Conservation (phyloP, 2,329 filamentous ascomycete genomes). For the Fusarium mangiferae region DNA sequence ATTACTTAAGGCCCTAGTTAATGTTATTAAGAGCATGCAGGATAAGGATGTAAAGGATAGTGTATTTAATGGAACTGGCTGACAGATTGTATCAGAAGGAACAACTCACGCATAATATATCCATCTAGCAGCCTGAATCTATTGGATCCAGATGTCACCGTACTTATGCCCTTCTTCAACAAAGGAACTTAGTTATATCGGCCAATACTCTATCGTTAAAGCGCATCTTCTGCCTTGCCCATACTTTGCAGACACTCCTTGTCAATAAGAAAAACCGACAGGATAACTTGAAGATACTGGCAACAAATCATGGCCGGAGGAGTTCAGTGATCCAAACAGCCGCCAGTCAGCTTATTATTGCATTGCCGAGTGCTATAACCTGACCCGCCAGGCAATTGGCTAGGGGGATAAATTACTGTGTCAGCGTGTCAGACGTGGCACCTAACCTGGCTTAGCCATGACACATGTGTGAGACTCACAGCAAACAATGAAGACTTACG, state of each 20-base stretch:
- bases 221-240: neutral
- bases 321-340: neutral
- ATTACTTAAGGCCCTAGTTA: no score
- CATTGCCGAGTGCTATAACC: neutral
- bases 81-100: no score
- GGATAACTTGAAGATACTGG: no score
- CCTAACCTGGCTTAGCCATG: neutral
- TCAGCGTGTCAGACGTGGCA: neutral
- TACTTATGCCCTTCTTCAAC: no score
- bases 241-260: neutral
- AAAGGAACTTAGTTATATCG: neutral
- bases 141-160: neutral
- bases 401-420: neutral
- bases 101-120: neutral
- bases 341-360: conserved; percentile 12
- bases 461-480: neutral
- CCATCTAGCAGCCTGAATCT: rapidly evolving
- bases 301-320: no score
- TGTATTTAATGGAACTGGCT: no score
- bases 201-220: neutral
- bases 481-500: neutral
- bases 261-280: neutral
- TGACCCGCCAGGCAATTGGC: neutral
- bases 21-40: no score
- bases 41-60: no score